Percentiles rank a stretch among this genome's conserved stretches.
These are phyloP conservation scores for Naumovozyma dairenensis DNA, from an alignment of 805 yeast species.

Conservation along the genomic window DNA sequence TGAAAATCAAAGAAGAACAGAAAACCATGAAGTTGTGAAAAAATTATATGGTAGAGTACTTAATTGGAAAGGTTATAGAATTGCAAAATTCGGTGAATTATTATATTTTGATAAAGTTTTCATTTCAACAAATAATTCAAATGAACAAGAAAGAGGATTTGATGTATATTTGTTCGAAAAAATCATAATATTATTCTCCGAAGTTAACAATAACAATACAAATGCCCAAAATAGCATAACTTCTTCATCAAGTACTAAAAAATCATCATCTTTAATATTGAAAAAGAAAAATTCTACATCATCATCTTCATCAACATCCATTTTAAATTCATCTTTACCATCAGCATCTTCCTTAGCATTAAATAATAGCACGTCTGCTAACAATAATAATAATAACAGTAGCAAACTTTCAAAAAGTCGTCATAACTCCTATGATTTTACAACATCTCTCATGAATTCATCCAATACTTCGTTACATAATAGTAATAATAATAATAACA, in stretches of 20 bases:
- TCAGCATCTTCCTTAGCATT: not conserved
- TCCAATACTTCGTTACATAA: not conserved
- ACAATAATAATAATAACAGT: constrained; percentile 2
- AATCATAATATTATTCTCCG: constrained; percentile 55
- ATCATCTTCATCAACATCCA: constrained; percentile 13
- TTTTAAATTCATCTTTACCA: constrained; percentile 9
- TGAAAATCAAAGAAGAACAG: constrained; percentile 88
- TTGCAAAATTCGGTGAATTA: constrained; percentile 75
- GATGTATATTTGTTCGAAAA: constrained; percentile 82
- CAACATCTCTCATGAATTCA: no score
- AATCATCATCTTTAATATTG: constrained; percentile 36
- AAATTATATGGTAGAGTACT: constrained; percentile 64
- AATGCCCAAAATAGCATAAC: no score
- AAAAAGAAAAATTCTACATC: constrained; percentile 30
- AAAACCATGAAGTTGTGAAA: constrained; percentile 62
- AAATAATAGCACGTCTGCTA: constrained; percentile 1
- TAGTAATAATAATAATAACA: constrained; percentile 4
- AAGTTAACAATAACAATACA: no score
- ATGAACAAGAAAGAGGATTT: constrained; percentile 73
- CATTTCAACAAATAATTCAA: constrained; percentile 33
- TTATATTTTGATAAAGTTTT: constrained; percentile 63
- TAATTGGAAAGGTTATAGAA: constrained; percentile 88
- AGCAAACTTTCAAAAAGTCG: not conserved
- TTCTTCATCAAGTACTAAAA: constrained; percentile 37
- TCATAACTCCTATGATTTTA: not conserved